Evolutionary conservation across 768 basidiomycete species (phyloP).

Genomic region (Coprinopsis strossmayeri): DNA sequence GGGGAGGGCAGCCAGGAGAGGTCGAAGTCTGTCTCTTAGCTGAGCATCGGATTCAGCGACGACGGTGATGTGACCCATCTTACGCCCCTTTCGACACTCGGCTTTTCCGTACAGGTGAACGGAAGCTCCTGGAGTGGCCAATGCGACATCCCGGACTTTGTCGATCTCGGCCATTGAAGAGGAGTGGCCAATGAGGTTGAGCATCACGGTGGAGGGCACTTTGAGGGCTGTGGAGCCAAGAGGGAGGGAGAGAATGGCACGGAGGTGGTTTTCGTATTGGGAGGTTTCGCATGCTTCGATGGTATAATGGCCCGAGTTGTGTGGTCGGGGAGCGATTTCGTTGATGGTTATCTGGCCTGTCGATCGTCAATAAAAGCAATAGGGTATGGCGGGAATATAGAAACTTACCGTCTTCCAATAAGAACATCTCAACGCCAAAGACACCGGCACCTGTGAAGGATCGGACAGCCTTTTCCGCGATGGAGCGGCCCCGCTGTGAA

Average conservation of each 20-base stretch:
- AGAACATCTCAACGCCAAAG: conserved; percentile 98
- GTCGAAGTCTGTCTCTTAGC: conserved; percentile 59
- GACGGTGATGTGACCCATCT: conserved; percentile 97
- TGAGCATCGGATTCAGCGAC: conserved; percentile 79
- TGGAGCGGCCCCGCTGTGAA: conserved; percentile 48
- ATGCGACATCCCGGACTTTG: conserved; percentile 48
- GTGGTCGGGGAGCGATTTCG: conserved; percentile 96
- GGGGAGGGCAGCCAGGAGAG: conserved; percentile 65
- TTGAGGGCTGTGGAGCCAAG: conserved; percentile 85
- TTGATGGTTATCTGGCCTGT: conserved; percentile 79
- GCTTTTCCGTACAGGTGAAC: conserved; percentile 95
- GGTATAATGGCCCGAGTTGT: conserved; percentile 98
- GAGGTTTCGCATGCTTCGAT: conserved; percentile 97
- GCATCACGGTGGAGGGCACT: conserved; percentile 84
- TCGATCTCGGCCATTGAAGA: conserved; percentile 56
- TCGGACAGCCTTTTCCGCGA: conserved; percentile 78
- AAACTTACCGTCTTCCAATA: conserved; percentile 72
- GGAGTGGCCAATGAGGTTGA: conserved; percentile 89
- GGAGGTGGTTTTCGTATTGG: conserved; percentile 96
- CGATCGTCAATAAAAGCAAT: conserved; percentile 3
- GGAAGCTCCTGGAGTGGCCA: conserved; percentile 65
- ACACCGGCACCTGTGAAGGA: conserved; percentile 85
- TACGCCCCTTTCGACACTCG: conserved; percentile 82
- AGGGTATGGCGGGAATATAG: not conserved
- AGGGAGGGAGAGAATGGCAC: conserved; percentile 85